Conservation (phyloP, 139 green algal genomes). For the Coccomyxa sp. region DNA sequence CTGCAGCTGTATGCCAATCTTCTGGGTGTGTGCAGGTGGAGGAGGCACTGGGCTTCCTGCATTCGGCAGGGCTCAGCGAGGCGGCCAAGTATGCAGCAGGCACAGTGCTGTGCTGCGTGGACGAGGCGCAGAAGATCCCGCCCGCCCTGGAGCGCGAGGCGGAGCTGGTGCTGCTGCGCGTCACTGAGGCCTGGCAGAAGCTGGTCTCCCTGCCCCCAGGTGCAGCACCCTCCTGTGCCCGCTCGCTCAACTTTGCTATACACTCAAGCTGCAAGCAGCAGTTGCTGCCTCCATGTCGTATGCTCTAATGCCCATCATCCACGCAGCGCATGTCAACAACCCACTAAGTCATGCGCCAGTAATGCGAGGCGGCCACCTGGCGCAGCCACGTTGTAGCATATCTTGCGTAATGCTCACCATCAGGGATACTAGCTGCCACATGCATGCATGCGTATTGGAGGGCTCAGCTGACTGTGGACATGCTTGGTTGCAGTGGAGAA, state of each 20-base stretch:
- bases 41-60: conserved; percentile 1
- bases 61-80: background rate
- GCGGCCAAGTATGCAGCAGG: background rate
- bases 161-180: conserved; percentile 1
- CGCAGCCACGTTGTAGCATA: too few species aligned
- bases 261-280: background rate
- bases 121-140: conserved; percentile 5
- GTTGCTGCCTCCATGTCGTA: too few species aligned
- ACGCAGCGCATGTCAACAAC: too few species aligned
- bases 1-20: too few species aligned
- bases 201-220: conserved; percentile 16
- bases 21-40: background rate
- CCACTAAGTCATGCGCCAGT: too few species aligned
- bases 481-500: conserved; percentile 25
- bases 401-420: too few species aligned
- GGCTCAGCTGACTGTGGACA: too few species aligned
- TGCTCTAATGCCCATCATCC: too few species aligned
- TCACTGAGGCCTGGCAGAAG: conserved; percentile 14
- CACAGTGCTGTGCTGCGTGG: background rate
- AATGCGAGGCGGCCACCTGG: too few species aligned
- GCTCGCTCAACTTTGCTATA: background rate
- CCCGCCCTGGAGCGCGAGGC: background rate
- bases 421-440: too few species aligned
- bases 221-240: background rate
- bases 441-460: too few species aligned